Percentiles rank a stretch among this genome's conserved stretches.
Evolutionary conservation across 805 yeast genomes (phyloP).

Genomic region (Hanseniaspora occidentalis): DNA sequence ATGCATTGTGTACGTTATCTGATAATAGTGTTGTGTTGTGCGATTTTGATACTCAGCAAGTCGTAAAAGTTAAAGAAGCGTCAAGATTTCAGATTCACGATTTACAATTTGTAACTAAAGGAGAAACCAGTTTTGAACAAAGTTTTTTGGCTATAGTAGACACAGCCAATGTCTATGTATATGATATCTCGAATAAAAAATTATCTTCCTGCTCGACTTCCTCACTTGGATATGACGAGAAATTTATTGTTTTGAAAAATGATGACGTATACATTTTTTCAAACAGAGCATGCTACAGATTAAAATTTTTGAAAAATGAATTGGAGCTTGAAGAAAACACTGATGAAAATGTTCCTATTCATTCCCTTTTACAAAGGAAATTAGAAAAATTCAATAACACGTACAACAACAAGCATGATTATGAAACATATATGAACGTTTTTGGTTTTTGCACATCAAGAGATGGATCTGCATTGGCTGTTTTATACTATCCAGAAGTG

Average conservation of each 20-base stretch:
- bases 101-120: neutral
- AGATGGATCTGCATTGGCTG: conserved; percentile 20
- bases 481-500: conserved; percentile 18
- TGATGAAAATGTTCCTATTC: no score
- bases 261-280: neutral
- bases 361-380: neutral
- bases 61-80: neutral
- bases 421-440: conserved; percentile 6
- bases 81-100: neutral
- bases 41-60: neutral
- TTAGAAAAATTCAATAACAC: neutral
- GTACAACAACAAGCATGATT: neutral
- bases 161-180: neutral
- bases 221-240: neutral
- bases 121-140: neutral
- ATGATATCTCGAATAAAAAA: neutral
- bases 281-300: neutral
- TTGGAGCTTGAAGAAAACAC: no score
- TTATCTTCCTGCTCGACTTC: neutral
- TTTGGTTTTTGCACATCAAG: conserved; percentile 19
- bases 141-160: neutral
- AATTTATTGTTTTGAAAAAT: neutral
- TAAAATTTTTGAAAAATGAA: no score
- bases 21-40: conserved; percentile 17
- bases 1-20: conserved; percentile 10